A percentile compares a stretch with the other conserved stretches of the same genome.
Conservation (phyloP, 2,329 filamentous ascomycete species). For the Zymoseptoria tritici region DNA sequence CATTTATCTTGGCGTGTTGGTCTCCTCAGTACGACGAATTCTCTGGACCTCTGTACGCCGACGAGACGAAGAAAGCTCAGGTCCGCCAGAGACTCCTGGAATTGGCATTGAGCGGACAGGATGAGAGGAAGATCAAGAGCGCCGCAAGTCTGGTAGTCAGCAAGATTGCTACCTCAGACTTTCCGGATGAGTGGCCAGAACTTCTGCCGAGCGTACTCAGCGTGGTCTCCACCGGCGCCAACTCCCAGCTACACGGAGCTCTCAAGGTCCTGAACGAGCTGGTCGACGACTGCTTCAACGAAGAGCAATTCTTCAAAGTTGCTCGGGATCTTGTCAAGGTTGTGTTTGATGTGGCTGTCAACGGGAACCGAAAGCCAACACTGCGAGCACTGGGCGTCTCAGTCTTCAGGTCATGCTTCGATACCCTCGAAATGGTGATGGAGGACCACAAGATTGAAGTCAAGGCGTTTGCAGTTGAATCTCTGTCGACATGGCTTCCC, state of each 20-base stretch:
- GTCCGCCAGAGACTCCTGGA: conserved; percentile 69
- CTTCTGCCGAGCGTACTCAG: conserved; percentile 74
- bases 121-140: conserved; percentile 78
- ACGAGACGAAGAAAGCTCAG: conserved; percentile 63
- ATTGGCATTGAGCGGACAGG: conserved; percentile 64
- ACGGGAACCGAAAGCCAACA: conserved; percentile 60
- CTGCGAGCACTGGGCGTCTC: conserved; percentile 80
- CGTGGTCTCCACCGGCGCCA: conserved; percentile 66
- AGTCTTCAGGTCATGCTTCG: conserved; percentile 85
- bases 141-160: conserved; percentile 84
- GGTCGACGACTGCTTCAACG: conserved; percentile 86
- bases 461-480: conserved; percentile 80
- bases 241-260: conserved; percentile 79
- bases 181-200: conserved; percentile 89
- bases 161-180: conserved; percentile 90
- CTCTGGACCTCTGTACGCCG: conserved; percentile 56
- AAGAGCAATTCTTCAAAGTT: conserved; percentile 89
- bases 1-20: conserved; percentile 82
- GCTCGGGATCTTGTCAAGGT: conserved; percentile 78
- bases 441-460: conserved; percentile 84
- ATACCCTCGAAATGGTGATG: conserved; percentile 93
- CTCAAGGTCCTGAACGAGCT: conserved; percentile 82
- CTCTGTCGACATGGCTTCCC: conserved; percentile 72
- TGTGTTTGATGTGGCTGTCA: conserved; percentile 74
- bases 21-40: conserved; percentile 66